Base-by-base conservation (phyloP, 1,139 yeast species). In the Diutina siamensis region DNA sequence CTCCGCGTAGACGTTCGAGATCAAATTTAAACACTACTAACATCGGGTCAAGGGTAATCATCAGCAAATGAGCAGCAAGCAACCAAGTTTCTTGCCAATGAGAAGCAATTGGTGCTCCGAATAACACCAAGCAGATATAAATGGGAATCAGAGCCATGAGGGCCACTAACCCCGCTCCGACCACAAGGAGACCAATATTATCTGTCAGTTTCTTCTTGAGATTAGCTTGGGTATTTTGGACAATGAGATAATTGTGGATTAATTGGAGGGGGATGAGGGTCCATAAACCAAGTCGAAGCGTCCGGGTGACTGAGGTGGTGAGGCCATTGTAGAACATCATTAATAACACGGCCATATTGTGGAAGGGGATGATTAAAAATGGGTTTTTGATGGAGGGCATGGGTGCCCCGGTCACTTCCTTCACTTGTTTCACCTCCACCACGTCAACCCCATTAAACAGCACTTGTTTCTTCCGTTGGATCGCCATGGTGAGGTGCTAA, bases 61-160 rank as follows among this genome's bases (percentile, higher is more conserved):
- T 57, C 7, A 92, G 70, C 32, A 85, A 62, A 58, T 87, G 95
- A 18, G 72, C 63, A 0, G 95, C 71, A 46, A 86, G 64, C 8
- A 82, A 60, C 51, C 73, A 70, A 0, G 95, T 86, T 55, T 80
- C 82, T n/a, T 54, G 51, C 21, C 75, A 55, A 44, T 72, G 69
- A 1, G 76, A 66, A 2, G 78, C 67, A 40, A 84, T 67, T 20
- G 97, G 97, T 0, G 97, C 95, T 5, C 98, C 98, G 57, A 86
- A 78, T n/a, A 88, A 56, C 3, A 88, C 65, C 46, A 83, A 59
- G 1, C 74, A 57, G 1, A 69, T 53, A 54, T 74, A 76, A 1
- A 83, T 59, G 2, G 83, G 63, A 13, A 74, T 49, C 12, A 69
- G 48, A 5, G 81, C 57, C 4, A 75, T 51, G 1, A 76, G 55